phyloP scores from a whole-genome alignment of 352 stramenopile species.

The Phytophthora ramorum region DNA sequence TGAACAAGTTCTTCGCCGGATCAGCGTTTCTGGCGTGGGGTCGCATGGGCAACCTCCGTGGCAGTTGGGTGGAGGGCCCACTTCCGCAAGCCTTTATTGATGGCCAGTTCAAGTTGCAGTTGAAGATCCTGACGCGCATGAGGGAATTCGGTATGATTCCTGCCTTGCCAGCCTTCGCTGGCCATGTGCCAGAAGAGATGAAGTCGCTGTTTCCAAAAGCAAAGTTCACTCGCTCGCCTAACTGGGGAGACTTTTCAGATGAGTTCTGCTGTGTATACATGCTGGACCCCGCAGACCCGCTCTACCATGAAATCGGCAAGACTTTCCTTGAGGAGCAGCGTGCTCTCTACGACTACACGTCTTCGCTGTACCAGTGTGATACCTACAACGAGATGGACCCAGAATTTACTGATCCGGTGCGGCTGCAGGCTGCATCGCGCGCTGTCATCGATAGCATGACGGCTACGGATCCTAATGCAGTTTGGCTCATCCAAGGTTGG shows the following conservation, averaged over 20 bases:
- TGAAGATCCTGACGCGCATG: constrained; percentile 87
- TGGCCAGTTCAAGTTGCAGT: constrained; percentile 76
- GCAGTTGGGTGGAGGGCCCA: constrained; percentile 84
- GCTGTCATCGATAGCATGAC: constrained; percentile 83
- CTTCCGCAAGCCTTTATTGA: constrained; percentile 88
- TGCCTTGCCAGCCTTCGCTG: constrained; percentile 89
- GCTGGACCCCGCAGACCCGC: constrained; percentile 79
- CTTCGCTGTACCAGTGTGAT: constrained; percentile 81
- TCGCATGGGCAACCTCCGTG: constrained; percentile 91
- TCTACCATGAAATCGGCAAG: constrained; percentile 85
- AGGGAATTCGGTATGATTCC: constrained; percentile 91
- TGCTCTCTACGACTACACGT: constrained; percentile 72
- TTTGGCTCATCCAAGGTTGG: constrained; percentile 89
- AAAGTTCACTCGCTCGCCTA: constrained; percentile 83
- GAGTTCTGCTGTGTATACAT: constrained; percentile 88
- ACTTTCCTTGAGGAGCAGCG: constrained; percentile 79
- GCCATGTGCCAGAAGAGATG: constrained; percentile 89
- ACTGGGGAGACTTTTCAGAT: constrained; percentile 82
- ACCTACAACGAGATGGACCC: constrained; percentile 89
- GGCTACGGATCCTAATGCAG: constrained; percentile 66
- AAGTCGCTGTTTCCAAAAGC: constrained; percentile 70
- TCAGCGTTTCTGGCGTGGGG: constrained; percentile 90
- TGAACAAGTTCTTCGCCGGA: constrained; percentile 91
- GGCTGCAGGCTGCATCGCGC: constrained; percentile 59
- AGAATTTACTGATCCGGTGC: constrained; percentile 55